These are phyloP conservation scores for Polyporus arcularius DNA, from an alignment of 768 basidiomycete species.

Conservation along the genomic window DNA sequence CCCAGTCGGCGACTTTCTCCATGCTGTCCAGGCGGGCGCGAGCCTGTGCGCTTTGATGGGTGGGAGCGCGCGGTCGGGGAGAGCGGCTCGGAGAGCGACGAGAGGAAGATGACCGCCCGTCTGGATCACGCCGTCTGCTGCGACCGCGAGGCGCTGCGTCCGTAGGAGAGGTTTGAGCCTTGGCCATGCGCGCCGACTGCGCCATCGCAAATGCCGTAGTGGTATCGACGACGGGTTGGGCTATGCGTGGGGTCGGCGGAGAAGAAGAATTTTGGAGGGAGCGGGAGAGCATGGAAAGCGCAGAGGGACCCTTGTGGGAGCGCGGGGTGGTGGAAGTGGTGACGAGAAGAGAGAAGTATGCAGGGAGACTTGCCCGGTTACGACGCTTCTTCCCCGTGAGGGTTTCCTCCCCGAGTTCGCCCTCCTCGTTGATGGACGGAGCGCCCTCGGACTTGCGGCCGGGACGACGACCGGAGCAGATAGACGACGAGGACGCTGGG, in stretches of 20 bases:
- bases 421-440: slow-evolving; percentile 22
- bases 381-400: slow-evolving; percentile 37
- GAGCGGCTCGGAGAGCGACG: slow-evolving; percentile 28
- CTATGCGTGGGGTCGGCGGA: slow-evolving; percentile 29
- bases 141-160: slow-evolving; percentile 26
- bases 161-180: slow-evolving; percentile 7
- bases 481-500: slow-evolving; percentile 28
- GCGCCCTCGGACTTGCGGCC: slow-evolving; percentile 16
- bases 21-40: slow-evolving; percentile 35
- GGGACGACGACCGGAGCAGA: slow-evolving; percentile 33
- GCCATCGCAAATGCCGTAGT: slow-evolving; percentile 22
- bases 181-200: slow-evolving; percentile 14
- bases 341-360: slow-evolving; percentile 71
- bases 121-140: slow-evolving; percentile 24
- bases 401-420: slow-evolving; percentile 36
- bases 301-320: slow-evolving; percentile 21
- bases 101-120: slow-evolving; percentile 26
- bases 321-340: slow-evolving; percentile 30
- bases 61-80: slow-evolving; percentile 16
- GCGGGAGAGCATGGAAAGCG: slow-evolving; percentile 25
- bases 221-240: slow-evolving; percentile 23
- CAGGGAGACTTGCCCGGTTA: slow-evolving; percentile 73
- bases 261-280: slow-evolving; percentile 26
- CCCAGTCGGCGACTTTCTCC: slow-evolving; percentile 51
- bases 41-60: slow-evolving; percentile 11